Evolutionary conservation across 2,329 filamentous ascomycete species (phyloP).

Genomic region (Dactylellina haptotyla): DNA sequence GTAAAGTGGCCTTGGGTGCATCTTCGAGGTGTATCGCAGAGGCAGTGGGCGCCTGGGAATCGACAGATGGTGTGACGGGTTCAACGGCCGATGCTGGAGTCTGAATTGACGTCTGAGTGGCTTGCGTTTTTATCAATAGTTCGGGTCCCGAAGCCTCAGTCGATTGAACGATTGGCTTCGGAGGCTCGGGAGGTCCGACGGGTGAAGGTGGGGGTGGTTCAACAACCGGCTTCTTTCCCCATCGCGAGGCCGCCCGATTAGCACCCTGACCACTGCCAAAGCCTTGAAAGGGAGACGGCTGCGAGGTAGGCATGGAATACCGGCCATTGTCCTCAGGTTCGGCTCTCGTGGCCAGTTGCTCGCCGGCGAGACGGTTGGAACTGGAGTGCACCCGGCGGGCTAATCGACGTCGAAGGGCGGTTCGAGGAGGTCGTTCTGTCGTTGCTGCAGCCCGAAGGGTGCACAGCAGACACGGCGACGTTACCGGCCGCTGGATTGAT

Average conservation of each 20-base stretch:
- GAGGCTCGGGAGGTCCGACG: constrained; percentile 9
- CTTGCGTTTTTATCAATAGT: not conserved
- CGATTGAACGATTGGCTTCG: not conserved
- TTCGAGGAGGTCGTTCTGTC: constrained; percentile 25
- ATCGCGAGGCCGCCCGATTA: constrained; percentile 19
- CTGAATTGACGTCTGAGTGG: too few relatives aligned
- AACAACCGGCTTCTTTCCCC: constrained; percentile 24
- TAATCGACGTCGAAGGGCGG: constrained; percentile 21
- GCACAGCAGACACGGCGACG: constrained; percentile 52
- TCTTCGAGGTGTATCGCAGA: not conserved
- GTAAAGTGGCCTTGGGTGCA: not conserved
- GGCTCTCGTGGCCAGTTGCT: constrained; percentile 33
- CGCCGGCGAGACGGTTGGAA: constrained; percentile 39
- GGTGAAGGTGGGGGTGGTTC: constrained; percentile 2
- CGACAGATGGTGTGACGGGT: not conserved
- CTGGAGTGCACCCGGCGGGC: constrained; percentile 43
- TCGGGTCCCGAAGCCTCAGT: not conserved
- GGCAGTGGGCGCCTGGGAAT: not conserved
- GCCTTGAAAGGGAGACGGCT: constrained; percentile 15
- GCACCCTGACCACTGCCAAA: constrained; percentile 22
- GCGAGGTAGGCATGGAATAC: constrained; percentile 14
- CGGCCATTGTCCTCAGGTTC: constrained; percentile 27
- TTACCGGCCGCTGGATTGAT: constrained; percentile 21
- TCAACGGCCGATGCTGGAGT: not conserved
- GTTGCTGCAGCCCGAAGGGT: constrained; percentile 37